These are phyloP conservation scores for Barnettozyma botsteinii DNA, from an alignment of 805 yeast species.

Conservation along the genomic window DNA sequence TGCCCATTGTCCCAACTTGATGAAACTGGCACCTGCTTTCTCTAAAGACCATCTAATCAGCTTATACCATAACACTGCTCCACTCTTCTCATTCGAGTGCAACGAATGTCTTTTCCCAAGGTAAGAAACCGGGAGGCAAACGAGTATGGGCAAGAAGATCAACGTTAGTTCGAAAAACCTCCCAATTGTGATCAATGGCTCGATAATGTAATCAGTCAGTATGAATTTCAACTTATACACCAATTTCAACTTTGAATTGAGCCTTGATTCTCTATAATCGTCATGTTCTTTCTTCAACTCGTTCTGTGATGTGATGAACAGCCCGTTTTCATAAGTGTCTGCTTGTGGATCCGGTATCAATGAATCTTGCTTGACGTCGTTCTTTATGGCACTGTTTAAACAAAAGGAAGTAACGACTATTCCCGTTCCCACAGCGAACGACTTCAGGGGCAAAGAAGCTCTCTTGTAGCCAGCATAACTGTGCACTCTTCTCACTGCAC, in stretches of 20 bases:
- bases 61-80: conserved; percentile 67
- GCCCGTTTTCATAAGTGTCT: conserved; percentile 66
- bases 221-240: conserved; percentile 38
- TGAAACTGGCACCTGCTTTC: conserved; percentile 86
- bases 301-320: conserved; percentile 52
- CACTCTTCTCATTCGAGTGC: conserved; percentile 42
- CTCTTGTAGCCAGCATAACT: too few species aligned
- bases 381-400: not conserved
- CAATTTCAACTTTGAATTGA: conserved; percentile 24
- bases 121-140: conserved; percentile 53
- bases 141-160: conserved; percentile 65
- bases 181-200: conserved; percentile 62
- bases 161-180: conserved; percentile 64
- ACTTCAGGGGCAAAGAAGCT: too few species aligned
- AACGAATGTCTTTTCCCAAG: conserved; percentile 21
- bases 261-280: conserved; percentile 27
- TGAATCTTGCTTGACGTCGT: conserved; percentile 4
- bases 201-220: conserved; percentile 50
- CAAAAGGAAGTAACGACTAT: not conserved
- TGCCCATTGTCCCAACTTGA: conserved; percentile 97
- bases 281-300: conserved; percentile 41
- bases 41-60: conserved; percentile 64
- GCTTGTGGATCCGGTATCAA: conserved; percentile 38
- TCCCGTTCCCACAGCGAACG: too few species aligned
- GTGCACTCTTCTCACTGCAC: too few species aligned